Conservation (phyloP, 306 rosid species). For the Vigna nakashimae region DNA sequence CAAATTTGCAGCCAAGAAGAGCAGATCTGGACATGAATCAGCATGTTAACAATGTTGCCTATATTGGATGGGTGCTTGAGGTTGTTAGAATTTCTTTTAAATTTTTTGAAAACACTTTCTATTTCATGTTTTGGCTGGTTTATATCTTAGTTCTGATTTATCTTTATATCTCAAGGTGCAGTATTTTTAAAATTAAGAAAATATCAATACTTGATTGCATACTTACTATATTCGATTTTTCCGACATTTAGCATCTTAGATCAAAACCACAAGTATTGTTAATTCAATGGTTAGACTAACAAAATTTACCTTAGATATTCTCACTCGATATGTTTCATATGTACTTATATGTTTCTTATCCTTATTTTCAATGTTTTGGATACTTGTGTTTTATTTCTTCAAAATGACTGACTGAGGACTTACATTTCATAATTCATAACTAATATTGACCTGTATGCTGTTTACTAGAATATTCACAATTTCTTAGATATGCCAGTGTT, state of each 20-base stretch:
- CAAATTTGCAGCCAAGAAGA: constrained; percentile 81
- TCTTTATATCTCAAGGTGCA: constrained; percentile 3
- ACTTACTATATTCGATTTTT: background rate
- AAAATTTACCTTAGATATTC: background rate
- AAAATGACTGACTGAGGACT: background rate
- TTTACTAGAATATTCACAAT: background rate
- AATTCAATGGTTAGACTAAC: background rate
- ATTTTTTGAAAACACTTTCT: constrained; percentile 9
- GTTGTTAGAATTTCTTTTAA: constrained; percentile 50
- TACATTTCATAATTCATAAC: background rate
- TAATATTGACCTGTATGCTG: background rate
- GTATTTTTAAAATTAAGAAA: constrained; percentile 1
- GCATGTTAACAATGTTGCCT: constrained; percentile 92
- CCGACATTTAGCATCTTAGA: background rate
- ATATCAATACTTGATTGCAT: constrained; percentile 7
- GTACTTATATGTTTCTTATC: background rate
- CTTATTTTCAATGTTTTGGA: background rate
- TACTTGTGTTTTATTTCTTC: background rate
- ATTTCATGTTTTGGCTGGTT: background rate
- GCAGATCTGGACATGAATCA: constrained; percentile 97
- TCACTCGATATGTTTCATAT: background rate
- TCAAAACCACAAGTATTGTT: background rate
- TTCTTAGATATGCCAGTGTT: background rate
- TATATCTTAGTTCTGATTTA: background rate
- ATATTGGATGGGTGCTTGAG: constrained; percentile 98